These are phyloP conservation scores for Avena sativa DNA, from an alignment of 176 grass and related monocot genomes.

Conservation along the genomic window DNA sequence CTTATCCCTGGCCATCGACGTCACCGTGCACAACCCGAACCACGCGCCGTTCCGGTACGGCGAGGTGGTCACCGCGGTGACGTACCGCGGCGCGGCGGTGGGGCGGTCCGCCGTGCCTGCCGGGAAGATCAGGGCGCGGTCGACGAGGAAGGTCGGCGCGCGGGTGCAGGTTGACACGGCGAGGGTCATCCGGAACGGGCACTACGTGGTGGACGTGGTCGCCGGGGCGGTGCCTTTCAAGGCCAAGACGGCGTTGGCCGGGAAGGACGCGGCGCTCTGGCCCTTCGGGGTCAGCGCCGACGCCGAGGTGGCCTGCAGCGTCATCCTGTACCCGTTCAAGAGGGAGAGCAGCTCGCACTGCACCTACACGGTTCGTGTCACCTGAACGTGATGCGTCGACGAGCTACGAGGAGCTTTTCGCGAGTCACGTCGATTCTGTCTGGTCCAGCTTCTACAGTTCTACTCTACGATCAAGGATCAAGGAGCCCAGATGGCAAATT, in stretches of 20 bases:
- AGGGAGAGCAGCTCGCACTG: constrained; percentile 34
- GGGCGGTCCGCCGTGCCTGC: constrained; percentile 38
- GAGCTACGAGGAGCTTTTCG: not conserved
- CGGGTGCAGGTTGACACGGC: constrained; percentile 40
- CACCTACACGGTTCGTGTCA: constrained; percentile 17
- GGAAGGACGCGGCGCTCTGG: constrained; percentile 19
- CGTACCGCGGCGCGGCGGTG: constrained; percentile 52
- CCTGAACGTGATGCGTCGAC: constrained; percentile 20
- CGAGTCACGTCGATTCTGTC: too few relatives aligned
- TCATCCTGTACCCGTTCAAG: constrained; percentile 33
- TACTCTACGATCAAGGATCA: too few relatives aligned
- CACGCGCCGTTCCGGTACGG: constrained; percentile 57
- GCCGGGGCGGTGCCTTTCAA: constrained; percentile 30
- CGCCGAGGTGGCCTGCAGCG: constrained; percentile 13
- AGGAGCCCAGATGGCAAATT: too few relatives aligned
- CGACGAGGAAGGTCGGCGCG: constrained; percentile 37
- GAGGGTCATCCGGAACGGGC: constrained; percentile 17
- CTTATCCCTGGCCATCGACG: constrained; percentile 44
- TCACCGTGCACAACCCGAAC: constrained; percentile 63
- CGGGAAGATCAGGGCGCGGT: constrained; percentile 42
- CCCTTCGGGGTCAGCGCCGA: constrained; percentile 27
- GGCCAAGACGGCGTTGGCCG: constrained; percentile 9
- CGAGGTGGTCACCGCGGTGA: constrained; percentile 39
- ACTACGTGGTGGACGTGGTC: constrained; percentile 35
- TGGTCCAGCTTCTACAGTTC: too few relatives aligned